Base-by-base conservation (phyloP, 192 early-diverging fungal genomes). In the Piromyces finnis region DNA sequence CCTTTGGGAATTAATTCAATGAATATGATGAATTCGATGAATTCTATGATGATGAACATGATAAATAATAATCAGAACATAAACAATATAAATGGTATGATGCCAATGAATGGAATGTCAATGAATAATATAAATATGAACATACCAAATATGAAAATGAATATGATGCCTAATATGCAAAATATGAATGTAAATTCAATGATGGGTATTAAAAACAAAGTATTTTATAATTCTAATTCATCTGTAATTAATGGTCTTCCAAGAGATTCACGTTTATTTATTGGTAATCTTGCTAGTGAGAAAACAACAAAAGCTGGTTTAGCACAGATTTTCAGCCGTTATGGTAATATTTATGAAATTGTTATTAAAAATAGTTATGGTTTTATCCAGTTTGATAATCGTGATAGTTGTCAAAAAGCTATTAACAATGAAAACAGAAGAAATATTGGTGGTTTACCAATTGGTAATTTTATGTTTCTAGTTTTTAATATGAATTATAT, bases 321-420 rank as follows among this genome's bases (percentile, higher is more conserved):
- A 28, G 88, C 88, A 26, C 78, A 81, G 18, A 87, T 90, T 39
- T 90, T 90, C 84, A 86, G 85, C 16, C 81, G 82, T 22, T 90
- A 89, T 80, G 89, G 89, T 28, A 87, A 87, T 81, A 89, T 90
- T 80, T 81, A 83, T 17, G 89, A 90, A 77, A 87, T 90, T 77
- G 77, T 83, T 27, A 78, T 90, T 77, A 88, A 88, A 79, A 80
- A 82, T 29, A 77, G 79, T 5, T 87, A 85, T 81, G 89, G 89
- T 29, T 89, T 87, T 81, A 84, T 90, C 12, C 89, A 90, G 81
- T 90, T 84, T 80, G 88, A 87, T 77, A 87, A 83, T 59, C 81
- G 84, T 15, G 81, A 82, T 35, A 81, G 84, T 15, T 86, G 84
- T 77, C 39, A 78, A 59, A 82, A 79, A 77, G 89, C 89, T 30